Percentiles rank a stretch among this genome's conserved stretches.
phyloP scores from a whole-genome alignment of 2,329 filamentous ascomycete species.

The Seiridium cupressi region DNA sequence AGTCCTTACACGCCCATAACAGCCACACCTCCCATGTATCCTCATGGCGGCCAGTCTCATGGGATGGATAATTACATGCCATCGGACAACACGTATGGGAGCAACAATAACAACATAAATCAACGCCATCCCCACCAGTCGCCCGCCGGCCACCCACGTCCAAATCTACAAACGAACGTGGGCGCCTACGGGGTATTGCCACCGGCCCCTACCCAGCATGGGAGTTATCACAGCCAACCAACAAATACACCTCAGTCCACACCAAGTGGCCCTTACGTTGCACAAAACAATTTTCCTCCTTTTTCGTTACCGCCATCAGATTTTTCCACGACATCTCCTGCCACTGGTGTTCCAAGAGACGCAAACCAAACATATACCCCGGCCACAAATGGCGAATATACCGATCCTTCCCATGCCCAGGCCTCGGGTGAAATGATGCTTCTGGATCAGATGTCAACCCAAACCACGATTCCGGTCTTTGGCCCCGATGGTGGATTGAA shows the following conservation, averaged over 20 bases:
- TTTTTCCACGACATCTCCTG: conserved; percentile 43
- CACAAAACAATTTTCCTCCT: conserved; percentile 60
- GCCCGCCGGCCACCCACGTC: conserved; percentile 40
- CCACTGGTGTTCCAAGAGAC: conserved; percentile 29
- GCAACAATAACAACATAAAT: conserved; percentile 24
- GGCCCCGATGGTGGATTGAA: conserved; percentile 75
- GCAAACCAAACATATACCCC: conserved; percentile 35
- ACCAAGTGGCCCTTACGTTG: conserved; percentile 46
- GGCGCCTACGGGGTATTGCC: conserved; percentile 51
- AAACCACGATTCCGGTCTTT: conserved; percentile 80
- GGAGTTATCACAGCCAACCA: conserved; percentile 45
- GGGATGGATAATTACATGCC: conserved; percentile 43
- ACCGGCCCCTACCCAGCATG: conserved; percentile 47
- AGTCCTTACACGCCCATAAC: conserved; percentile 47
- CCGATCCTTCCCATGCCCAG: conserved; percentile 41
- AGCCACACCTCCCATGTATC: conserved; percentile 39
- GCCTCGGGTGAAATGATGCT: conserved; percentile 55
- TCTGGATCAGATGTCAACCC: conserved; percentile 60
- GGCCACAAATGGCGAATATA: conserved; percentile 41
- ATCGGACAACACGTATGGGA: conserved; percentile 35
- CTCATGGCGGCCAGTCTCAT: conserved; percentile 30
- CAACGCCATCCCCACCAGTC: conserved; percentile 37
- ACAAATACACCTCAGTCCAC: conserved; percentile 43
- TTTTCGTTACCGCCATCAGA: conserved; percentile 64
- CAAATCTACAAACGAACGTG: conserved; percentile 45